Evolutionary conservation across 202 grass and related monocot genomes (phyloP).

Genomic region (Panicum hallii): DNA sequence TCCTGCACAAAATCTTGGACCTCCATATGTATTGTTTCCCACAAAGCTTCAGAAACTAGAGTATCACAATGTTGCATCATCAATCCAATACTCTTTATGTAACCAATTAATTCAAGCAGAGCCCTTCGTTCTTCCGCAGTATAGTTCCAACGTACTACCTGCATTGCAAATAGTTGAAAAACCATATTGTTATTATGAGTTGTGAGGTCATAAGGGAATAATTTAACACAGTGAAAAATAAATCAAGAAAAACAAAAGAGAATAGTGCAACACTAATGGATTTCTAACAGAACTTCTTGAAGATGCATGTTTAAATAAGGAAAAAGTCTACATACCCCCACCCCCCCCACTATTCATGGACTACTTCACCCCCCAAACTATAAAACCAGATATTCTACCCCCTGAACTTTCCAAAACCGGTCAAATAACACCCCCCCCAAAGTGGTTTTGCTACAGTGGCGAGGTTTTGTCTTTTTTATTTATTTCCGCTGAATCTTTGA

Average conservation of each 20-base stretch:
- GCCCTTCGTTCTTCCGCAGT: constrained; percentile 90
- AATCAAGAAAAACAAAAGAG: not conserved
- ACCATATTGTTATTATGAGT: constrained; percentile 6
- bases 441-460: too few relatives aligned
- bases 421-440: too few relatives aligned
- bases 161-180: constrained; percentile 27
- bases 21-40: constrained; percentile 99
- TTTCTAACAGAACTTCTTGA: constrained; percentile 28
- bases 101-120: constrained; percentile 93
- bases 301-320: constrained; percentile 18
- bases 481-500: too few relatives aligned
- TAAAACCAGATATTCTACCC: too few relatives aligned
- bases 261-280: not conserved
- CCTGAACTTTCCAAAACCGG: too few relatives aligned
- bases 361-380: too few relatives aligned
- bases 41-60: constrained; percentile 95
- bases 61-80: constrained; percentile 97
- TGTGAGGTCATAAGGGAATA: constrained; percentile 14
- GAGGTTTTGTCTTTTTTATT: too few relatives aligned
- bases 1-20: constrained; percentile 99
- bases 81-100: constrained; percentile 91
- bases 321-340: too few relatives aligned
- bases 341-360: too few relatives aligned
- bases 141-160: constrained; percentile 97
- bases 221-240: not conserved